Base-by-base conservation (phyloP, 2,329 filamentous ascomycete species). In the Ceratocystis destructans region DNA sequence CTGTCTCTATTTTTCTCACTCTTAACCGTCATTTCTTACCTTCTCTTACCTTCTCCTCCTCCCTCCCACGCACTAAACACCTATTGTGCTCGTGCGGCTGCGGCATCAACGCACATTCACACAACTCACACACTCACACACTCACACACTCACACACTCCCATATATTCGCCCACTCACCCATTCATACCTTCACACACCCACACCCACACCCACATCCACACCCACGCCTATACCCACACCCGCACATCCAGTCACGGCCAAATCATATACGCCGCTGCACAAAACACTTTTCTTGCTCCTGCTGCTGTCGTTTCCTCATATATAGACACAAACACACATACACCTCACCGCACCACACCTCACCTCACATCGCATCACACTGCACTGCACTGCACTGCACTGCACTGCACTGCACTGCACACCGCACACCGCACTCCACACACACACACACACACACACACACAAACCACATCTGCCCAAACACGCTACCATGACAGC, bases 11-110 rank as follows among this genome's bases (percentile, higher is more conserved):
- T 59, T 44, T 53, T 53, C 53, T 65, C 45, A 59, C 68, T 37
- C 59, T 61, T 20, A 53, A 22, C 64, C 64, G 55, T 64, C 31
- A 37, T 41, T 25, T 45, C 22, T n/a, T 46, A 46, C 22, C 17
- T 50, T 59, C 62, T 61, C 61, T 66, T 59, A 46, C 64, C 66
- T 63, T 28, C 62, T 66, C 55, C 64, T 69, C 70, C 70, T 70
- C 69, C 68, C 65, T 70, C 64, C 63, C 66, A 66, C 65, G 66
- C 10, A 41, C 37, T 41, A 41, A 15, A 41, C 37, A 10, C 37
- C 12, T 5, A 41, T 41, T 41, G 37, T 41, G 37, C 12, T 41
- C 10, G 37, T 41, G 37, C 37, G 37, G 37, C 10, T 4, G 37
- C 10, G 37, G 37, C 37, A 4, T 41, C 37, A 12, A 41, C 10